Percentiles rank a stretch among this genome's conserved stretches.
Conservation (phyloP, 352 stramenopile species). For the Elongisporangium anandrum region DNA sequence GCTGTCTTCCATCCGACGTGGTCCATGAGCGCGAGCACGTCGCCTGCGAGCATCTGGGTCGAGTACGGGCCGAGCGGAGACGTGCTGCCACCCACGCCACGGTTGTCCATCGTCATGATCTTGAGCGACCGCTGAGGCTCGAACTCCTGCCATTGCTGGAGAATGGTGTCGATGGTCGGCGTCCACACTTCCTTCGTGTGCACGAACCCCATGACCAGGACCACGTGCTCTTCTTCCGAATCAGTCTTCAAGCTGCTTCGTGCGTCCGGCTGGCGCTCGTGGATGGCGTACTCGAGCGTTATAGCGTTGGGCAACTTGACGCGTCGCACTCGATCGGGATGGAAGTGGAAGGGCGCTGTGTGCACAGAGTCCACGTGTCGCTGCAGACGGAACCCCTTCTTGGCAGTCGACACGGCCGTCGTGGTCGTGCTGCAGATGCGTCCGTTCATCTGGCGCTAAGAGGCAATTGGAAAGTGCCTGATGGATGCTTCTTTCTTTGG, state of each 20-base stretch:
- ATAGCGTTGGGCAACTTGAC: slow-evolving; percentile 28
- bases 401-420: slow-evolving; percentile 11
- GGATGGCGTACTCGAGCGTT: slow-evolving; percentile 34
- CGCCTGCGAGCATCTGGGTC: slow-evolving; percentile 36
- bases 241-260: slow-evolving; percentile 5
- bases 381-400: slow-evolving; percentile 14
- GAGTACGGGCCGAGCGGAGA: slow-evolving; percentile 32
- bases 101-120: slow-evolving; percentile 44
- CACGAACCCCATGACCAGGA: slow-evolving; percentile 45
- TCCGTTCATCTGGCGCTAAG: slow-evolving; percentile 8
- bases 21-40: slow-evolving; percentile 29
- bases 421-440: slow-evolving; percentile 10
- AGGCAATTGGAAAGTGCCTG: background rate
- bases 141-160: slow-evolving; percentile 22
- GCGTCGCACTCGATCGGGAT: slow-evolving; percentile 13
- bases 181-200: slow-evolving; percentile 38
- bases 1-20: slow-evolving; percentile 29
- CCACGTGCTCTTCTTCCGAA: slow-evolving; percentile 14
- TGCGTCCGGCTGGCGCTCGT: slow-evolving; percentile 19
- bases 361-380: slow-evolving; percentile 24
- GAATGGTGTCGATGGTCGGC: slow-evolving; percentile 28
- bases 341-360: slow-evolving; percentile 21
- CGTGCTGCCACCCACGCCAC: slow-evolving; percentile 31
- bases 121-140: slow-evolving; percentile 19
- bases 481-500: slow-evolving; percentile 6